Evolutionary conservation across 2,329 filamentous ascomycete genomes (phyloP).

Genomic region (Sclerotinia sclerotiorum): DNA sequence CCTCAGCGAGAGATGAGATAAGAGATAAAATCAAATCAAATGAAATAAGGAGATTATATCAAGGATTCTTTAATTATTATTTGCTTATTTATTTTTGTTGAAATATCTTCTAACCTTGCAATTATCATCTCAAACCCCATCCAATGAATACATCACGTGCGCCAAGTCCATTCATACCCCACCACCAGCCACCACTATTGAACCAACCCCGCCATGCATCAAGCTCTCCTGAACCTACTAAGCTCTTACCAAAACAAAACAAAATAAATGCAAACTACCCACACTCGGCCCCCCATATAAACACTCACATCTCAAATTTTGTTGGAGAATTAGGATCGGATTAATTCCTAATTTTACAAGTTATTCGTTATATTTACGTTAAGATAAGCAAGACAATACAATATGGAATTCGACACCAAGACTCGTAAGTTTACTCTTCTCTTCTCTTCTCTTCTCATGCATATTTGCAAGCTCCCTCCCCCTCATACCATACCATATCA

Average conservation of each 20-base stretch:
- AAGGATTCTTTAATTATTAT: too few species aligned
- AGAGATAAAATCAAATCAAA: background rate
- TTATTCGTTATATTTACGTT: background rate
- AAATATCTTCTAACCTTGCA: too few species aligned
- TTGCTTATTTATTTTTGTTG: too few species aligned
- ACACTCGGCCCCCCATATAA: background rate
- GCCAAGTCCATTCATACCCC: slow-evolving; percentile 1
- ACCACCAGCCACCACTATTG: slow-evolving; percentile 15
- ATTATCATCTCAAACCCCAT: slow-evolving; percentile 1
- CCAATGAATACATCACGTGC: slow-evolving; percentile 13
- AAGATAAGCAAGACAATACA: too few species aligned
- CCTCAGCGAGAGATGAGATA: too few species aligned
- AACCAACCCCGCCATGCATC: slow-evolving; percentile 20
- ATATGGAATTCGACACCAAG: slow-evolving; percentile 74
- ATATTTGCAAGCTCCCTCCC: too few species aligned
- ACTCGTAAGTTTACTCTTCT: slow-evolving; percentile 65
- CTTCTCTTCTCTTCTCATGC: background rate
- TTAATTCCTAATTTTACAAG: background rate
- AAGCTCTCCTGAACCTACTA: background rate
- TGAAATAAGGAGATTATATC: too few species aligned
- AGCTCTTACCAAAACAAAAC: too few species aligned
- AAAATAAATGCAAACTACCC: background rate
- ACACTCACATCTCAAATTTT: background rate
- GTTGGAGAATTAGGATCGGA: background rate
- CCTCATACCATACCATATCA: too few species aligned